Evolutionary conservation across 1,284 basidiomycete species (phyloP), one percentile per base, ranked within the genome.

Genomic region (Sphaerobolus stellatus): DNA sequence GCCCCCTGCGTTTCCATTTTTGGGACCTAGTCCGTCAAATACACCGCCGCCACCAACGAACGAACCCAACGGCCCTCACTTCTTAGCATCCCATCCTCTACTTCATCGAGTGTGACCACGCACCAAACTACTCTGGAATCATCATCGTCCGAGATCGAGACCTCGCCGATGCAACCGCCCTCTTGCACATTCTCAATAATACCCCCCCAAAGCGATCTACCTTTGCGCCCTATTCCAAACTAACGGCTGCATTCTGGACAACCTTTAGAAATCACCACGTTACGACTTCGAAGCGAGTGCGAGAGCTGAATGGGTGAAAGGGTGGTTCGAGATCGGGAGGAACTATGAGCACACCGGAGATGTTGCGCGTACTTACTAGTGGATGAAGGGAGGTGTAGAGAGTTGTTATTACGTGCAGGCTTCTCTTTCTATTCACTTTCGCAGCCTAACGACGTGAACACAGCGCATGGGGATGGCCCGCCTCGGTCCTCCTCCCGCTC

Each of bases 391-490:
- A 16, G 80, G 79, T 18, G 88, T 92, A 48, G 88, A 88, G 55
- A 84, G 84, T 51, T 91, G 84, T 68, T 74, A 86, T 57, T 94
- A 94, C 67, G 89, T 91, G 66, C 66, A 88, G 82, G 8, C 27
- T 29, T 30, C 56, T 38, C 31, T 40, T 18, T 34, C 28, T n/a
- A 52, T 22, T 53, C 25, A 41, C 22, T 25, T 41, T 22, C 22
- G 27, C 50, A 46, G 50, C 45, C 13, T 58, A 43, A 52, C 59
- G 50, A 40, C 4, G 49, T 30, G 40, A 48, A 18, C 64, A n/a
- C n/a, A 93, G 88, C 84, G 93, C 1, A 80, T 95, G 74, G 94
- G 92, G 2, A 96, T 97, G 87, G 93, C 92, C 0, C 77, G 93
- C 65, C 74, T 98, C 27, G 81, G 81, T 5, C 72, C 92, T 2